phyloP scores from a whole-genome alignment of 2,329 filamentous ascomycete species.

The Colletotrichum sp. region DNA sequence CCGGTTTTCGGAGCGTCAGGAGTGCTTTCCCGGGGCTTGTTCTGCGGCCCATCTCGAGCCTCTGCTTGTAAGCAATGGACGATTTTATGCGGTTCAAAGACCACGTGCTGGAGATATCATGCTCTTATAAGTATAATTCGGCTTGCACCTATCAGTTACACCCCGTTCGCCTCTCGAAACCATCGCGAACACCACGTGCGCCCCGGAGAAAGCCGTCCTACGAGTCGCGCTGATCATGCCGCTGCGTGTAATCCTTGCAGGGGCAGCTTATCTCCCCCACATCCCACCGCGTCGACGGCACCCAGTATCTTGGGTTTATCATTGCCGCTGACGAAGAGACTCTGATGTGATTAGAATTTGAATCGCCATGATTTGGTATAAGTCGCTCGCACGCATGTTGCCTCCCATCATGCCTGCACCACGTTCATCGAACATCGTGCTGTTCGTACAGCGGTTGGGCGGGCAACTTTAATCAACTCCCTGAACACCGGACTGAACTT shows the following conservation, averaged over 20 bases:
- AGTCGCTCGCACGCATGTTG: background rate
- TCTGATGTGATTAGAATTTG: background rate
- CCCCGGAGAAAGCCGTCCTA: background rate
- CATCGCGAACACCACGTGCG: background rate
- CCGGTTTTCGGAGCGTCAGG: background rate
- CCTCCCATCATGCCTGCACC: background rate
- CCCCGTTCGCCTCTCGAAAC: background rate
- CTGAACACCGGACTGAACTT: background rate
- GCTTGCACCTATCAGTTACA: background rate
- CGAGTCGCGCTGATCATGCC: background rate
- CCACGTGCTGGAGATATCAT: background rate
- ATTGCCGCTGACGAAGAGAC: background rate
- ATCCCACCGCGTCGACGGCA: background rate
- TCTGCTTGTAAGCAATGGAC: background rate
- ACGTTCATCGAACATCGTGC: background rate
- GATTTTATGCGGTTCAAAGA: background rate
- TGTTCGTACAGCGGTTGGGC: background rate
- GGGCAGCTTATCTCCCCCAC: constrained; percentile 16
- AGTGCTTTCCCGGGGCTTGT: background rate
- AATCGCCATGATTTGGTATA: background rate
- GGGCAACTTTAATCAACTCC: background rate
- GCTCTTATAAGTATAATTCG: background rate
- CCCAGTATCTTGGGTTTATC: constrained; percentile 3
- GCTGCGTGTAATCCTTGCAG: background rate
- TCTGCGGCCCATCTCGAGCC: background rate